phyloP scores from a whole-genome alignment of 2,329 filamentous ascomycete genomes.

The Aspergillus oerlinghausenensis region DNA sequence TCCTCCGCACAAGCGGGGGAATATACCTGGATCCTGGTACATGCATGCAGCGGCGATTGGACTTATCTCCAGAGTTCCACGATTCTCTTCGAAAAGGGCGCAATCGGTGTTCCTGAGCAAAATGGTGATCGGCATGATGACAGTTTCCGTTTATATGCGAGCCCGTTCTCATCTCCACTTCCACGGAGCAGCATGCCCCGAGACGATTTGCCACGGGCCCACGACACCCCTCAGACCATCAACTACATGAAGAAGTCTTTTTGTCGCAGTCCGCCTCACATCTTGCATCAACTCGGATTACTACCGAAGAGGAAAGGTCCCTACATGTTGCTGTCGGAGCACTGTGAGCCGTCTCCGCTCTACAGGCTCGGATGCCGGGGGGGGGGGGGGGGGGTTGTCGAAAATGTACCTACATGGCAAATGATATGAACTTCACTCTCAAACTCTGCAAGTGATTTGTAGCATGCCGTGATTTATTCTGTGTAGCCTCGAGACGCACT shows the following conservation, averaged over 20 bases:
- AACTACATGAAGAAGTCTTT: background rate
- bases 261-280: background rate
- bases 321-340: slow-evolving; percentile 16
- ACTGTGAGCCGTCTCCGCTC: slow-evolving; percentile 20
- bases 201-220: background rate
- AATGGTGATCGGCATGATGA: background rate
- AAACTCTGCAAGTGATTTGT: background rate
- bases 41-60: background rate
- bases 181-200: background rate
- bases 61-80: background rate
- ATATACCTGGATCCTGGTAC: background rate
- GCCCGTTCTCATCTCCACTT: background rate
- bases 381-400: too few relatives aligned
- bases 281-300: background rate
- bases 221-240: background rate
- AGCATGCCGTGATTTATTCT: background rate
- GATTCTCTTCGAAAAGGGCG: background rate
- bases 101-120: background rate
- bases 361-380: background rate
- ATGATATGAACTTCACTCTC: background rate
- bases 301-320: background rate
- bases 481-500: background rate
- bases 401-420: background rate
- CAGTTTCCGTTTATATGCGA: background rate
- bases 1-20: background rate